A percentile compares a stretch with the other conserved stretches of the same genome.
These are phyloP conservation scores for Linnemannia zychae DNA, from an alignment of 192 early-diverging fungal species.

Conservation along the genomic window DNA sequence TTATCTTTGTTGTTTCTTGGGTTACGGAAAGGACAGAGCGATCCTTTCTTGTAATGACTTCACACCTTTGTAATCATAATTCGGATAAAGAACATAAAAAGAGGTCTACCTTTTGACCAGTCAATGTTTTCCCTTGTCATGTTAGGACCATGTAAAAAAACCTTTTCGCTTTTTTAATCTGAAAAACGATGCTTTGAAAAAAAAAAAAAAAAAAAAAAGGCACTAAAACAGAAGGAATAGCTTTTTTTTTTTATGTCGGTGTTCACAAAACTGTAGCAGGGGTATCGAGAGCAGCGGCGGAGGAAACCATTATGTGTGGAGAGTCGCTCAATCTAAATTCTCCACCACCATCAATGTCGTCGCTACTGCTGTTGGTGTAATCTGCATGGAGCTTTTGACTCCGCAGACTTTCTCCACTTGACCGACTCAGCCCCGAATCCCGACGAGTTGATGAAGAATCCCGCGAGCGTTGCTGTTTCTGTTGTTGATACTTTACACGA, in stretches of 20 bases:
- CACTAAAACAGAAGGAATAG: not conserved
- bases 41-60: not conserved
- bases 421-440: not conserved
- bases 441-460: not conserved
- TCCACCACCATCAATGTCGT: not conserved
- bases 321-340: not conserved
- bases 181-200: not conserved
- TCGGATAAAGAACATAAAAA: no score
- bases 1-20: no score
- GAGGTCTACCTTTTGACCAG: no score
- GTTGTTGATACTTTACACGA: not conserved
- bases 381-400: not conserved
- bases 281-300: not conserved
- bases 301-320: slow-evolving; percentile 16
- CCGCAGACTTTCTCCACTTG: not conserved
- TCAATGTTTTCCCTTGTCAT: no score
- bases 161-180: no score
- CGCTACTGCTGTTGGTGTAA: not conserved
- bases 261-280: slow-evolving; percentile 18
- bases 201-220: not conserved
- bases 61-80: not conserved
- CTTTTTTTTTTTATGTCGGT: not conserved
- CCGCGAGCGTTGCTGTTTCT: not conserved
- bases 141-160: no score
- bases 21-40: not conserved